phyloP scores from a whole-genome alignment of 805 yeast genomes.

The Debaryomyces castellii region DNA sequence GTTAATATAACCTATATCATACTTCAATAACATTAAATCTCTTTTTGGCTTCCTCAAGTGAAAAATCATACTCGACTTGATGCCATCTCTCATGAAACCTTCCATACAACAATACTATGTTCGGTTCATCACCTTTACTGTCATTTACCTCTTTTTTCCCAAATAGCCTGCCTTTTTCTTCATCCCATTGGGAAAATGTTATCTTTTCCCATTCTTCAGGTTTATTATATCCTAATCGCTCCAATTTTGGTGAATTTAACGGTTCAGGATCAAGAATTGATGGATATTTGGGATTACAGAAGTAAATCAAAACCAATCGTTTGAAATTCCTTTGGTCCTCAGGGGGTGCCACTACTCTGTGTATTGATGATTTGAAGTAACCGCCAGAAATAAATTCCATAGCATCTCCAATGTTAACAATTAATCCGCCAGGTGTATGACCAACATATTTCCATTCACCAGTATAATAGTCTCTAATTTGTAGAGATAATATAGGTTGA shows the following conservation, averaged over 20 bases:
- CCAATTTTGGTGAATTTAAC: slow-evolving; percentile 22
- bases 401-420: slow-evolving; percentile 30
- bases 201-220: slow-evolving; percentile 29
- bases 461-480: slow-evolving; percentile 27
- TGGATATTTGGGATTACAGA: slow-evolving; percentile 20
- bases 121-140: slow-evolving; percentile 34
- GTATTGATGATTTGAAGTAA: slow-evolving; percentile 25
- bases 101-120: slow-evolving; percentile 37
- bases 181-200: slow-evolving; percentile 29
- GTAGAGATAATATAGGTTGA: slow-evolving; percentile 29
- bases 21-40: slow-evolving; percentile 21
- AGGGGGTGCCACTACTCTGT: slow-evolving; percentile 27
- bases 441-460: slow-evolving; percentile 32
- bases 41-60: slow-evolving; percentile 26
- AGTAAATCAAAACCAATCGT: slow-evolving; percentile 25
- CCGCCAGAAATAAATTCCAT: slow-evolving; percentile 33
- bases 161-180: slow-evolving; percentile 46
- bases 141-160: slow-evolving; percentile 39
- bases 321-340: slow-evolving; percentile 21
- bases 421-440: slow-evolving; percentile 26
- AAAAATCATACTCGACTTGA: slow-evolving; percentile 25
- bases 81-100: slow-evolving; percentile 46
- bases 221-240: slow-evolving; percentile 18
- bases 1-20: no score
- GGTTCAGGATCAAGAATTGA: slow-evolving; percentile 24